Percentiles rank a stretch among this genome's conserved stretches.
Conservation (phyloP, 1,139 yeast species). For the Candida tunisiensis region DNA sequence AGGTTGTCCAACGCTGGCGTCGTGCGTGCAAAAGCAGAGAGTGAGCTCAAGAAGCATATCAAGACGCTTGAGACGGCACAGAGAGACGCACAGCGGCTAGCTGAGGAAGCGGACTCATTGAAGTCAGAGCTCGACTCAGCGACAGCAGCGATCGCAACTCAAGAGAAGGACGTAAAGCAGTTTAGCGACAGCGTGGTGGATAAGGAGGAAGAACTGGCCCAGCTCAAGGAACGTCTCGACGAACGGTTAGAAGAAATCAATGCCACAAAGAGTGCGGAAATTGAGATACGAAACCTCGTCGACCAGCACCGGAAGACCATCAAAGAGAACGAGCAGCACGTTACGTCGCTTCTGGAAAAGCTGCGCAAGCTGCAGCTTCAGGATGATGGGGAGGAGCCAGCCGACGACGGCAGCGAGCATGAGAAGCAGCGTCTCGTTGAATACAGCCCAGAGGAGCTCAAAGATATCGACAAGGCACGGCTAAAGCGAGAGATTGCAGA, state of each 20-base stretch:
- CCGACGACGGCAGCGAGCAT: slow-evolving; percentile 4
- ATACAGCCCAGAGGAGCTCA: slow-evolving; percentile 37
- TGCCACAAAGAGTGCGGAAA: slow-evolving; percentile 47
- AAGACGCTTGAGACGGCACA: slow-evolving; percentile 30
- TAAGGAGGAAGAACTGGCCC: slow-evolving; percentile 20
- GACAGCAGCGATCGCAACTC: slow-evolving; percentile 8
- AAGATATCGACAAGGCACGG: slow-evolving; percentile 29
- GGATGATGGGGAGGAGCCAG: slow-evolving; percentile 6
- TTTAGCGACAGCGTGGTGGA: slow-evolving; percentile 15
- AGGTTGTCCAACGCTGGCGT: slow-evolving; percentile 40
- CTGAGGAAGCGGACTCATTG: slow-evolving; percentile 19
- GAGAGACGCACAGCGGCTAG: slow-evolving; percentile 12
- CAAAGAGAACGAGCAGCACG: slow-evolving; percentile 13
- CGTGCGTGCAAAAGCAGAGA: slow-evolving; percentile 46
- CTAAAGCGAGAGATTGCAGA: slow-evolving; percentile 36
- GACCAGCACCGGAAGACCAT: slow-evolving; percentile 37
- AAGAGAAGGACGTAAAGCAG: slow-evolving; percentile 21
- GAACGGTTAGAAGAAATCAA: slow-evolving; percentile 37
- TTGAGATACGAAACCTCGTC: slow-evolving; percentile 47
- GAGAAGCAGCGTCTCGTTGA: slow-evolving; percentile 13
- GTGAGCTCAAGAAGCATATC: slow-evolving; percentile 40
- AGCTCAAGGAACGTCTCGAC: slow-evolving; percentile 29
- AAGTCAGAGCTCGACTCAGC: slow-evolving; percentile 21
- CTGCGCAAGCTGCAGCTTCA: slow-evolving; percentile 10
- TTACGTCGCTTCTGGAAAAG: background rate